Percentiles rank a stretch among this genome's conserved stretches.
Evolutionary conservation across 768 basidiomycete species (phyloP).

Genomic region (Lentinula lateritia): DNA sequence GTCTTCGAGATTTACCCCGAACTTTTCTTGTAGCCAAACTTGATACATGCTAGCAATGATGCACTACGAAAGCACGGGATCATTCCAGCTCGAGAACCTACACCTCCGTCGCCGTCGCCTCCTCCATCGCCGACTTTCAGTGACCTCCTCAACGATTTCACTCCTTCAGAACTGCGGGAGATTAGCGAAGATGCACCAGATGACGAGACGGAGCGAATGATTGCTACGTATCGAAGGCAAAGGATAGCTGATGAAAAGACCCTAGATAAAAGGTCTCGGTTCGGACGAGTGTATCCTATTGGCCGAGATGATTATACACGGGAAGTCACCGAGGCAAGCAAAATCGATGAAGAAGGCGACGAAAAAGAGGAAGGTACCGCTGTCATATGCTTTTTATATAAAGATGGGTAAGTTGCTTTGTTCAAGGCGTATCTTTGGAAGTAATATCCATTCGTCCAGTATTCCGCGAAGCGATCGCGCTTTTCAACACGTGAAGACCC

Average conservation of each 20-base stretch:
- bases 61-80: slow-evolving; percentile 91
- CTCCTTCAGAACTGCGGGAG: slow-evolving; percentile 57
- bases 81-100: slow-evolving; percentile 65
- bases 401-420: slow-evolving; percentile 70
- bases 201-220: slow-evolving; percentile 70
- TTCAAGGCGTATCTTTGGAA: background rate
- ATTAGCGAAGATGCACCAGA: slow-evolving; percentile 69
- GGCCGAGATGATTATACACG: slow-evolving; percentile 89
- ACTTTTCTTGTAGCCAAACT: background rate
- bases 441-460: slow-evolving; percentile 33
- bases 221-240: slow-evolving; percentile 60
- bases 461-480: slow-evolving; percentile 78
- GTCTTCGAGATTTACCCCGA: slow-evolving; percentile 17
- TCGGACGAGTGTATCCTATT: slow-evolving; percentile 85
- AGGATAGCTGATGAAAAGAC: slow-evolving; percentile 58
- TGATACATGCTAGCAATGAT: slow-evolving; percentile 65
- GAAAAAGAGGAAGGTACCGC: slow-evolving; percentile 75
- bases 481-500: slow-evolving; percentile 56
- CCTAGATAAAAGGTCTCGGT: slow-evolving; percentile 57
- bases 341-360: slow-evolving; percentile 58
- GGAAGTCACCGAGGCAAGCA: slow-evolving; percentile 93
- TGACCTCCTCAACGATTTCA: slow-evolving; percentile 60
- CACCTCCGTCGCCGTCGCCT: slow-evolving; percentile 75
- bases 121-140: slow-evolving; percentile 71
- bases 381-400: slow-evolving; percentile 92